Percentiles rank a stretch among this genome's conserved stretches.
phyloP scores from a whole-genome alignment of 352 stramenopile genomes.

The Phytophthora sp. region DNA sequence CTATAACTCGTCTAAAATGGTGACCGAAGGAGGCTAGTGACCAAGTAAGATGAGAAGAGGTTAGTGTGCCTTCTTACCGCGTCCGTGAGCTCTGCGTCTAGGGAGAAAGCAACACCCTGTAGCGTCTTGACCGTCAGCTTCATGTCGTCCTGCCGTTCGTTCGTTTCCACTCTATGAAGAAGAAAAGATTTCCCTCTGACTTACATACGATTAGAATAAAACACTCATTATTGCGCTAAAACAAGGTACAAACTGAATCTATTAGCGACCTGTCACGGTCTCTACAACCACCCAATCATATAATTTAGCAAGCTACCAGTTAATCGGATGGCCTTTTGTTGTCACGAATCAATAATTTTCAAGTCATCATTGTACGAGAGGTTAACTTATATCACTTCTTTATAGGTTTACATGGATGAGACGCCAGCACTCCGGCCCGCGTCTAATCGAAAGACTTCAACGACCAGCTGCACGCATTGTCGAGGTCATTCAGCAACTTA shows the following conservation, averaged over 20 bases:
- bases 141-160: conserved; percentile 51
- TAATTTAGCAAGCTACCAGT: not conserved
- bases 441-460: conserved; percentile 20
- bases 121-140: conserved; percentile 91
- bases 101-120: conserved; percentile 80
- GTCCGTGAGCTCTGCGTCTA: conserved; percentile 77
- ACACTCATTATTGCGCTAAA: too few relatives aligned
- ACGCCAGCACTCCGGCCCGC: not conserved
- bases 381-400: not conserved
- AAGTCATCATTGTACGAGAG: too few relatives aligned
- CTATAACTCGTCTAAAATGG: too few relatives aligned
- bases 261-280: not conserved
- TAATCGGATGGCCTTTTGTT: too few relatives aligned
- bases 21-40: too few relatives aligned
- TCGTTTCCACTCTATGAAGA: conserved; percentile 14
- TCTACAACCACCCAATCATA: not conserved
- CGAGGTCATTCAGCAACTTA: conserved; percentile 7
- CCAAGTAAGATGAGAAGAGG: not conserved
- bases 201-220: too few relatives aligned
- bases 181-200: conserved; percentile 37
- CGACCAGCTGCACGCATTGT: too few relatives aligned
- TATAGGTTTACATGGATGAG: not conserved
- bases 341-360: too few relatives aligned
- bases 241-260: too few relatives aligned
- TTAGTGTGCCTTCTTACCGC: conserved; percentile 44